A percentile compares a stretch with the other conserved stretches of the same genome.
Evolutionary conservation across 352 stramenopile genomes (phyloP).

Genomic region (Aphanomyces stellatus): DNA sequence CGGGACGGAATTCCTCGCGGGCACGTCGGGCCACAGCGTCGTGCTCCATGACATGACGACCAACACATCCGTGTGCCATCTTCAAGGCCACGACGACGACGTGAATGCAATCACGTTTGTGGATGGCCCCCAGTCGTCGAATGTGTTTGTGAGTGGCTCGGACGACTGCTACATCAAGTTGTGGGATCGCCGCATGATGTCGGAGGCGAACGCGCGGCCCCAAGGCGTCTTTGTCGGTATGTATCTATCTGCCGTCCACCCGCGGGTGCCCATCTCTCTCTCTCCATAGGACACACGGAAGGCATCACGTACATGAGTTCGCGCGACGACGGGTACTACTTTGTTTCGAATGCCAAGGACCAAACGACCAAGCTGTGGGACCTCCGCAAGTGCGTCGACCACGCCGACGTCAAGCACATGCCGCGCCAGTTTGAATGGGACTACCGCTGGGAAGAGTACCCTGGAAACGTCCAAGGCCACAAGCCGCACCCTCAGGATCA

Average conservation of each 20-base stretch:
- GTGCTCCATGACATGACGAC: slow-evolving; percentile 77
- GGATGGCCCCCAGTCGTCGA: slow-evolving; percentile 66
- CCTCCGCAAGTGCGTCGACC: slow-evolving; percentile 58
- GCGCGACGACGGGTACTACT: slow-evolving; percentile 80
- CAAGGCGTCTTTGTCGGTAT: slow-evolving; percentile 58
- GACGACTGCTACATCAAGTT: slow-evolving; percentile 79
- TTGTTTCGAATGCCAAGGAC: slow-evolving; percentile 83
- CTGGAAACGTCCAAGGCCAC: slow-evolving; percentile 33
- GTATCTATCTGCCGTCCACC: neutral
- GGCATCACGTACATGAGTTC: slow-evolving; percentile 74
- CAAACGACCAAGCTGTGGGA: slow-evolving; percentile 82
- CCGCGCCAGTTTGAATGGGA: slow-evolving; percentile 59
- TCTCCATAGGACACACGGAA: slow-evolving; percentile 51
- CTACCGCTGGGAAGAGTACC: slow-evolving; percentile 76
- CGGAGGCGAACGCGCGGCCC: slow-evolving; percentile 54
- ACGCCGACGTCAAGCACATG: slow-evolving; percentile 33
- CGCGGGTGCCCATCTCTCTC: neutral
- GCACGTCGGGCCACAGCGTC: slow-evolving; percentile 62
- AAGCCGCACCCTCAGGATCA: slow-evolving; percentile 59
- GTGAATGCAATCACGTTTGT: slow-evolving; percentile 83
- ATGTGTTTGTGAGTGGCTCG: slow-evolving; percentile 79
- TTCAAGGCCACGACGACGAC: slow-evolving; percentile 61
- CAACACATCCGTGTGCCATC: slow-evolving; percentile 54
- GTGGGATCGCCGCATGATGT: slow-evolving; percentile 76
- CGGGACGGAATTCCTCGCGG: slow-evolving; percentile 73